Evolutionary conservation across 2,329 filamentous ascomycete species (phyloP), one percentile per base, ranked within the genome.

Genomic region (Fusarium sp.): DNA sequence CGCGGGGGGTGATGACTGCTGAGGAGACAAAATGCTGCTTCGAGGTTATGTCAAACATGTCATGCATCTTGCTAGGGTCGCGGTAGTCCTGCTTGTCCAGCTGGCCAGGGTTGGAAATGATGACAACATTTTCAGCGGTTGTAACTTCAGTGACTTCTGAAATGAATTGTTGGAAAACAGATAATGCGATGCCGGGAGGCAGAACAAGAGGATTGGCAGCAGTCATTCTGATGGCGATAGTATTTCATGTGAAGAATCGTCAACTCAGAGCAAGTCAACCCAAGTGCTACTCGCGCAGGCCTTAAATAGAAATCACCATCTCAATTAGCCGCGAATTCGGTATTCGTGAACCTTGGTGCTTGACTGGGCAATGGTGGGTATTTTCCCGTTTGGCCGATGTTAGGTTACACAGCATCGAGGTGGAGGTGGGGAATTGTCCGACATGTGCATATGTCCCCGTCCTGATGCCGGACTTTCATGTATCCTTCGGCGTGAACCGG

Each of bases 21-120:
- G 74, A 75, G 6, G 72, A 67, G 0, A 77, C 38, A 24, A 77
- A 77, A 38, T 73, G 55, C 7, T 72, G 47, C 8, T 63, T 67
- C 3, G 57, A 68, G 8, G 71, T 63, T 14, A 77, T 58, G 22
- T 74, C 63, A 20, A 70, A 75, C 70, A 75, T 77, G 36, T 75
- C 70, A 13, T 77, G 75, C 5, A 63, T 57, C 9, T 77, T 74
- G 48, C 66, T 69, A 9, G 51, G 75, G 28, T 77, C 70, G 4
- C 64, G 63, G 22, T 77, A 77, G 24, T 73, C 50, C 3, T 56
- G 12, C 6, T 77, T 71, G 35, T 42, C 41, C 3, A 69, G 22
- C 18, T 77, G 66, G 3, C 38, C 51, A 8, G 22, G 28, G 2
- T 44, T 56, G 5, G 62, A 48, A 7, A 77, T 59, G 20, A 76